phyloP scores from a whole-genome alignment of 805 yeast genomes.

The Metschnikowia continentalis region DNA sequence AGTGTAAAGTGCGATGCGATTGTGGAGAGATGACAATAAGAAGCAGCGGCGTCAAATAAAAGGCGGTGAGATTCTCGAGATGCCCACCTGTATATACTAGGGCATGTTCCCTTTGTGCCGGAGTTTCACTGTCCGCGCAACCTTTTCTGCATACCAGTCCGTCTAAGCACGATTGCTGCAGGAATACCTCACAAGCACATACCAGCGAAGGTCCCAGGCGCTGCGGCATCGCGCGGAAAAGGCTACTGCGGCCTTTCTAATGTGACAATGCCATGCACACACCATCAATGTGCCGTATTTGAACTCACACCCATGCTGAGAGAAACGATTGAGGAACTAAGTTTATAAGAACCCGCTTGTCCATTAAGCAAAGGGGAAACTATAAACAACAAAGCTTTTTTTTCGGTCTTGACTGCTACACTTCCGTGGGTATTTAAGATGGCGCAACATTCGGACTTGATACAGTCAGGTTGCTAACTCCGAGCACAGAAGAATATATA shows the following conservation, averaged over 20 bases:
- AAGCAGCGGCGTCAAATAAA: conserved; percentile 1
- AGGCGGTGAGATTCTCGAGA: conserved; percentile 1
- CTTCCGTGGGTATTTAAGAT: background rate
- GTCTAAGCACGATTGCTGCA: background rate
- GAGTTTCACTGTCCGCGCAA: background rate
- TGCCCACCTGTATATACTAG: background rate
- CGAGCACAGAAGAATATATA: background rate
- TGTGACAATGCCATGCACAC: background rate
- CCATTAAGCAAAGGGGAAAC: too few species aligned
- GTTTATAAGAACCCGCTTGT: too few species aligned
- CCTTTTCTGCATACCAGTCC: background rate
- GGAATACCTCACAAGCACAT: background rate
- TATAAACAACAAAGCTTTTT: background rate
- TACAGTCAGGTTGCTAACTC: background rate
- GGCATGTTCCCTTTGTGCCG: background rate
- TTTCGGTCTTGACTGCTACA: too few species aligned
- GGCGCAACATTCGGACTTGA: background rate
- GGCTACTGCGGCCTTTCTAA: background rate
- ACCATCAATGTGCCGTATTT: background rate
- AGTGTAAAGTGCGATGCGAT: conserved; percentile 3
- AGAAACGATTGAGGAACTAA: background rate
- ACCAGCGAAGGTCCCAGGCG: background rate
- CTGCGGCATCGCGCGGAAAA: background rate
- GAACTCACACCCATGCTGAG: too few species aligned
- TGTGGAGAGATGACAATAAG: conserved; percentile 3